Base-by-base conservation (phyloP, 2,329 filamentous ascomycete genomes). In the Colletotrichum lupini region DNA sequence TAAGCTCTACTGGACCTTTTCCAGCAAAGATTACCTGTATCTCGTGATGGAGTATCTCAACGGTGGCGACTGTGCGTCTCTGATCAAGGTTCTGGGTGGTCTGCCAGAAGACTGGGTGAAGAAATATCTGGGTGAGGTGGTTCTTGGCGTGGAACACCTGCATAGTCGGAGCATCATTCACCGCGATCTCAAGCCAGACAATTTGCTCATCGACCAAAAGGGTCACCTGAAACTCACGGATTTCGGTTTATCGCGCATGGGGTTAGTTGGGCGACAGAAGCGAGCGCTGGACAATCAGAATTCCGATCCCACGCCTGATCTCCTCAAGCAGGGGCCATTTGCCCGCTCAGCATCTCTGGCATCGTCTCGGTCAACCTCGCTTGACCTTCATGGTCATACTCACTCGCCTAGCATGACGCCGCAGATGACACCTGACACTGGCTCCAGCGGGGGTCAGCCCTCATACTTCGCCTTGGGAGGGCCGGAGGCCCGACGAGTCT, bases 11-110 rank as follows among this genome's bases (percentile, higher is more conserved):
- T 99, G 97, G 97, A 99, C 97, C 0, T 99, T 99, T 80, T 98
- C 97, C 4, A 99, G 96, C 87, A 99, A 99, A 80, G 97, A 99
- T 80, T 99, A 98, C 80, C 91, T 99, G 28, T 99, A 98, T 80
- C 88, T 99, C 72, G 97, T 99, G 28, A 99, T 99, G 97, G 97
- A 99, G 81, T 99, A 99, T 83, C 88, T 99, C 71, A 99, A 98
- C 77, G 97, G 97, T 46, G 97, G 97, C 58, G 97, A 99, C 79
- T 99, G 96, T 81, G 97, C 97, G 61, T 98, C 97, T 6, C 87
- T 99, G 66, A 97, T 98, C 85, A 99, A 98, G 81, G 92, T 98
- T 30, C 88, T 99, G 1, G 95, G 95, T 35, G 95, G 94, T 3
- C 87, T 99, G 26, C 94, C 95, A 0, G 97, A 99, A 84, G 96